Conservation (phyloP, 164 flowering plant genomes). For the Vitis rupestris region DNA sequence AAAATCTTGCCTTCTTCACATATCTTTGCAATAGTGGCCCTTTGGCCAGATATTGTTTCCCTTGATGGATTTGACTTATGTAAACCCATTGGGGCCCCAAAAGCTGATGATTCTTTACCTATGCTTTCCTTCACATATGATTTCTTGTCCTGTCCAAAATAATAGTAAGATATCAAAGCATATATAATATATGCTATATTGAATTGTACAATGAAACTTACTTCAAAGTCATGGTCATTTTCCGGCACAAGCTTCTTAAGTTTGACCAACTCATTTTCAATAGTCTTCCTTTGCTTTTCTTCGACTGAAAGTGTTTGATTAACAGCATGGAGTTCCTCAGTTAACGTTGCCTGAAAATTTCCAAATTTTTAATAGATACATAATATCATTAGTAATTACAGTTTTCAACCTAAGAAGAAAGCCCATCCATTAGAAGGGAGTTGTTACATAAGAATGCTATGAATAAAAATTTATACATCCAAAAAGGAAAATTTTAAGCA, state of each 20-base stretch:
- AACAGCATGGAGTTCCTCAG: slow-evolving; percentile 46
- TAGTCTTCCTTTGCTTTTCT: slow-evolving; percentile 57
- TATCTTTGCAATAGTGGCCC: slow-evolving; percentile 68
- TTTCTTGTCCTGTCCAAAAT: slow-evolving; percentile 49
- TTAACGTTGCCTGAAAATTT: slow-evolving; percentile 36
- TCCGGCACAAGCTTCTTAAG: slow-evolving; percentile 50
- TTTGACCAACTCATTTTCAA: slow-evolving; percentile 59
- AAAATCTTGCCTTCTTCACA: slow-evolving; percentile 79
- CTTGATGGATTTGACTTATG: slow-evolving; percentile 38
- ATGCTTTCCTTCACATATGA: slow-evolving; percentile 36
- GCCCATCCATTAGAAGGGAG: background rate
- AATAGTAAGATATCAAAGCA: slow-evolving; percentile 7
- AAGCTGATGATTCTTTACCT: slow-evolving; percentile 33
- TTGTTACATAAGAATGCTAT: background rate
- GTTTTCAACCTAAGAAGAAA: background rate
- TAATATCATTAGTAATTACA: background rate
- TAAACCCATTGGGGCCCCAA: slow-evolving; percentile 21
- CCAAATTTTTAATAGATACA: background rate
- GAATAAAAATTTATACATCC: background rate
- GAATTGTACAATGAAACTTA: slow-evolving; percentile 12
- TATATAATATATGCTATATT: background rate
- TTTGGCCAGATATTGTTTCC: slow-evolving; percentile 50
- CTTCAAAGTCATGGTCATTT: slow-evolving; percentile 51
- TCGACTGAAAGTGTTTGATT: slow-evolving; percentile 44
- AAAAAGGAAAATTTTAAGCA: background rate